Evolutionary conservation across 1,139 yeast species (phyloP), one percentile per base, ranked within the genome.

Genomic region (Neolecta irregularis): DNA sequence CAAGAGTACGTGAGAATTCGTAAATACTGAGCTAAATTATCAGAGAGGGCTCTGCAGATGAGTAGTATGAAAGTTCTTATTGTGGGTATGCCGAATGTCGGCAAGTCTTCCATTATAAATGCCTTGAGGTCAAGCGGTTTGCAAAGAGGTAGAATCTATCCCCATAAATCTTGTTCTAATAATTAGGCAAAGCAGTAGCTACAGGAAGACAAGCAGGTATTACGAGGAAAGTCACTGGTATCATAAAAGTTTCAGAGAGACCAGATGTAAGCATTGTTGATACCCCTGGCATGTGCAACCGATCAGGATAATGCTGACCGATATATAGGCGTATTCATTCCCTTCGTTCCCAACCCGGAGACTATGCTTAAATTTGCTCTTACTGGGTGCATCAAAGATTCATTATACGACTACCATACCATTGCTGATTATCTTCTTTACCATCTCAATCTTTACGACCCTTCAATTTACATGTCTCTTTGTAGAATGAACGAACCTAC

Each of bases 31-130:
- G 9, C 24, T 2, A 11, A n/a, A n/a, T 22, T 11, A 22, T 17
- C 15, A 24, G 57, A 62, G 39, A 58, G 60, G 38, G 64, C 67
- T 44, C 44, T 54, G 20, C 44, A 49, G 3, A 61, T 72, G 64
- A 55, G 83, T 38, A 96, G 98, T 0, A 58, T 78, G 34, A 58
- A 85, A 24, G 54, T 78, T 36, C 62, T 85, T 62, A 71, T 88
- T 33, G 73, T 78, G 7, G 98, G 98, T 0, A 79, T 88, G 92
- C 98, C 98, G 1, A 88, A 88, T 53, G 93, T 83, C n/a, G 98
- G 98, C 1, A 88, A 88, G 54, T 79, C 93, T n/a, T 77, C 93
- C 0, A 57, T 88, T 39, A 75, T 85, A 8, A 88, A 88, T 51
- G 65, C 76, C 0, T 57, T 88, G 35, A 58, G 95, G 39, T 61